phyloP scores from a whole-genome alignment of 176 grass and related monocot species.

The Otatea glauca region DNA sequence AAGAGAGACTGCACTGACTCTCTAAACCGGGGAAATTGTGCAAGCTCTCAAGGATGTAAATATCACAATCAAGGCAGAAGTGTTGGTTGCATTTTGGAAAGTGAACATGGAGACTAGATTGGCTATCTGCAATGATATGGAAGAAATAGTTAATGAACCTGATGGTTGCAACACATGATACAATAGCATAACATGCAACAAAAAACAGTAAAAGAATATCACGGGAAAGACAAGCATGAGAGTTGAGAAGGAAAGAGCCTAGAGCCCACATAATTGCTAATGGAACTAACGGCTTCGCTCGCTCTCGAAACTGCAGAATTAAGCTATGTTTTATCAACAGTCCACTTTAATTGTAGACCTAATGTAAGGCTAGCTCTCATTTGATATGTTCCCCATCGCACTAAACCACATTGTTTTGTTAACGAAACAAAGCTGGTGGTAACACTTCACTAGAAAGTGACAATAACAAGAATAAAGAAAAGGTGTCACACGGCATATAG shows the following conservation, averaged over 20 bases:
- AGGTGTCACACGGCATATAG: background rate
- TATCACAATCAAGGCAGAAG: conserved; percentile 96
- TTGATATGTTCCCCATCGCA: background rate
- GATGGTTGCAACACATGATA: background rate
- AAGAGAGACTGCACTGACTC: conserved; percentile 55
- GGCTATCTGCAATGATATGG: conserved; percentile 51
- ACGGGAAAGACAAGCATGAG: background rate
- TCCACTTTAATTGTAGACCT: background rate
- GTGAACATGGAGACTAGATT: conserved; percentile 60
- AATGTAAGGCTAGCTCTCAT: background rate
- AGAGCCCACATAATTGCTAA: background rate
- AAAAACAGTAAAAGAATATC: background rate
- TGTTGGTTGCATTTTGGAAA: conserved; percentile 89
- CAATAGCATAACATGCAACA: background rate
- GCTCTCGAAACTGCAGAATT: background rate
- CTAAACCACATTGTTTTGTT: background rate
- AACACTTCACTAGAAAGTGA: background rate
- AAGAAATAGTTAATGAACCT: conserved; percentile 31
- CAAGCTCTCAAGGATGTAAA: conserved; percentile 98
- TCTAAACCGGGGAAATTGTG: conserved; percentile 97
- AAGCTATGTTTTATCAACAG: background rate
- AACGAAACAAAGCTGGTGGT: background rate
- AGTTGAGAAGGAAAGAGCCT: background rate
- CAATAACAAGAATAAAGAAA: background rate
- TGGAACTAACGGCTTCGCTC: background rate